A percentile compares a stretch with the other conserved stretches of the same genome.
Evolutionary conservation across 2,329 filamentous ascomycete genomes (phyloP).

Genomic region (Endoconidiophora polonica): DNA sequence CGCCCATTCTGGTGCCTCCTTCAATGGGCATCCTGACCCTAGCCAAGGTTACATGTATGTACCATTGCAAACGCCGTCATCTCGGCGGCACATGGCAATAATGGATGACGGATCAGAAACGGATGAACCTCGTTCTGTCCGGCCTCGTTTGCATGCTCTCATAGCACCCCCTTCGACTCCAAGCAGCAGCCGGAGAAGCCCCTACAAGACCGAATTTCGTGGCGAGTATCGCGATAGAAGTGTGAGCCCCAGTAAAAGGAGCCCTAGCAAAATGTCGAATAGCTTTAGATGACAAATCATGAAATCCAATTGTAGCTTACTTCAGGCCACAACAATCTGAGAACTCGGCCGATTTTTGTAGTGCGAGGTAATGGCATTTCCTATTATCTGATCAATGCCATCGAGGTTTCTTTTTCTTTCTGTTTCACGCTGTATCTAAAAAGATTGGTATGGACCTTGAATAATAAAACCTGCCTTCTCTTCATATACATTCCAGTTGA

Average conservation of each 20-base stretch:
- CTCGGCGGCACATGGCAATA: slow-evolving; percentile 18
- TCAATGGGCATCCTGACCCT: slow-evolving; percentile 11
- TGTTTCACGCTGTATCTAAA: too few species aligned
- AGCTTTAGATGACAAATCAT: neutral
- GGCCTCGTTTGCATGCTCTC: slow-evolving; percentile 7
- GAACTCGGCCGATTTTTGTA: too few species aligned
- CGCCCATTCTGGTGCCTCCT: neutral
- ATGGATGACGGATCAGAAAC: slow-evolving; percentile 6
- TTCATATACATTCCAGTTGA: too few species aligned
- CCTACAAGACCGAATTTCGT: slow-evolving; percentile 5
- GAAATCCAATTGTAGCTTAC: too few species aligned
- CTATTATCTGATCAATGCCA: too few species aligned
- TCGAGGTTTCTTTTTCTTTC: too few species aligned
- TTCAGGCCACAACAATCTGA: too few species aligned
- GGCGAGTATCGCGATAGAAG: slow-evolving; percentile 9
- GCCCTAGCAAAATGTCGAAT: slow-evolving; percentile 1
- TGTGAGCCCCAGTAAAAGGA: slow-evolving; percentile 12
- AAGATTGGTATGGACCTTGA: too few species aligned
- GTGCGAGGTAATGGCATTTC: too few species aligned
- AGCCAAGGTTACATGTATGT: slow-evolving; percentile 27
- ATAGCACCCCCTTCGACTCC: slow-evolving; percentile 9
- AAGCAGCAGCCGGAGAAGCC: slow-evolving; percentile 1
- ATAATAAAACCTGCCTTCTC: too few species aligned
- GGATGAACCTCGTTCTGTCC: slow-evolving; percentile 9
- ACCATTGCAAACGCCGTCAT: slow-evolving; percentile 24